A percentile compares a stretch with the other conserved stretches of the same genome.
Evolutionary conservation across 2,329 filamentous ascomycete species (phyloP).

Genomic region (Exophiala phaeomuriformis): DNA sequence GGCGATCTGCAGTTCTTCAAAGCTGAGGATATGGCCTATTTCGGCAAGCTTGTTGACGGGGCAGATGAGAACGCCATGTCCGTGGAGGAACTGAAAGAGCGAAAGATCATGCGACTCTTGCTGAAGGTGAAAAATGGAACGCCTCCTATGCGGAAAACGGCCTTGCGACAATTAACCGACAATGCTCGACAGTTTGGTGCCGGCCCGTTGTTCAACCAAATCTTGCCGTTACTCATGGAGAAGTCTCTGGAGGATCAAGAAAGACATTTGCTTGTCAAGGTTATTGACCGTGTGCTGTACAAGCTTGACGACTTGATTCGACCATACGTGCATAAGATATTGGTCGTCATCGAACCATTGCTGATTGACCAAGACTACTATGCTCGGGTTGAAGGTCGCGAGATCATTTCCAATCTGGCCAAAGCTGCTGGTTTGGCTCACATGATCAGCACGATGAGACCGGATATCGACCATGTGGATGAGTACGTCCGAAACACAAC

Average conservation of each 20-base stretch:
- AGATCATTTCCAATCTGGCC: slow-evolving; percentile 96
- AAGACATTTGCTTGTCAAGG: slow-evolving; percentile 95
- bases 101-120: slow-evolving; percentile 95
- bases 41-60: slow-evolving; percentile 92
- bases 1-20: slow-evolving; percentile 98
- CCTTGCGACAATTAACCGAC: slow-evolving; percentile 91
- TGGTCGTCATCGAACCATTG: slow-evolving; percentile 97
- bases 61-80: slow-evolving; percentile 85
- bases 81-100: slow-evolving; percentile 92
- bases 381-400: slow-evolving; percentile 91
- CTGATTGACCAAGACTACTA: slow-evolving; percentile 99
- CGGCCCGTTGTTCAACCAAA: slow-evolving; percentile 91
- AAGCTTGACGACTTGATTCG: slow-evolving; percentile 95
- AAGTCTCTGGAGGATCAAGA: slow-evolving; percentile 97
- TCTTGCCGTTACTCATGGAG: slow-evolving; percentile 94
- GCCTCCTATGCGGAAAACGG: slow-evolving; percentile 96
- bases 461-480: slow-evolving; percentile 96
- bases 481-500: slow-evolving; percentile 98
- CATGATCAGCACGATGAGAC: slow-evolving; percentile 99
- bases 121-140: slow-evolving; percentile 99
- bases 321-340: slow-evolving; percentile 94
- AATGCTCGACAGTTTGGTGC: slow-evolving; percentile 95
- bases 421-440: slow-evolving; percentile 95
- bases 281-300: slow-evolving; percentile 96
- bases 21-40: slow-evolving; percentile 96